Evolutionary conservation across 2,329 filamentous ascomycete genomes (phyloP).

Genomic region (Penicillium sp.): DNA sequence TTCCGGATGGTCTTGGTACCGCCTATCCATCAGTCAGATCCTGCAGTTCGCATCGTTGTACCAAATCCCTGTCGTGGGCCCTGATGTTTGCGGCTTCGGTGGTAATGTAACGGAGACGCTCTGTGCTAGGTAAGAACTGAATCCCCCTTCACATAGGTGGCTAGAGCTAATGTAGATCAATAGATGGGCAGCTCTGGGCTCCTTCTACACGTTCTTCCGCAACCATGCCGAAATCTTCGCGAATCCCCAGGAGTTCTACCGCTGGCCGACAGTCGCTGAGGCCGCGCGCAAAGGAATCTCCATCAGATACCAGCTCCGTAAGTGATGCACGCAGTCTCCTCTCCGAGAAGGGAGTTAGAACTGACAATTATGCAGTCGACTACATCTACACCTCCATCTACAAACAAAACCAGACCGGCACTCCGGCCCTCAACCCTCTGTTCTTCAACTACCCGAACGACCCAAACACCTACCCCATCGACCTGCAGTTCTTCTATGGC

Average conservation of each 20-base stretch:
- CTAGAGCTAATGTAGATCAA: not conserved
- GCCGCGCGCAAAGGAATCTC: conserved; percentile 68
- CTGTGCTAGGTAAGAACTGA: conserved; percentile 55
- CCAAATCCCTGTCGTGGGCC: conserved; percentile 64
- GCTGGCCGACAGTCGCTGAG: conserved; percentile 60
- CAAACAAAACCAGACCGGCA: conserved; percentile 59
- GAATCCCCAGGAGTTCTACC: conserved; percentile 68
- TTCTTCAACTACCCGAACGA: conserved; percentile 68
- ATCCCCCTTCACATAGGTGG: not conserved
- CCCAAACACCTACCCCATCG: conserved; percentile 49
- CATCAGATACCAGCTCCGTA: conserved; percentile 64
- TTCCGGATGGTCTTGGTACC: conserved; percentile 42
- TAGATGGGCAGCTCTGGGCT: conserved; percentile 65
- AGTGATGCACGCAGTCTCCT: not conserved
- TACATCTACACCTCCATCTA: conserved; percentile 73
- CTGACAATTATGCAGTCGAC: conserved; percentile 48
- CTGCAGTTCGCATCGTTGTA: conserved; percentile 62
- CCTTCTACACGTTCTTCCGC: conserved; percentile 72
- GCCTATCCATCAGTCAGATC: conserved; percentile 56
- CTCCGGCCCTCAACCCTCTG: conserved; percentile 64
- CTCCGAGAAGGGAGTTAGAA: not conserved
- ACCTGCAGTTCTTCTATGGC: conserved; percentile 60
- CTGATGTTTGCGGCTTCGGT: conserved; percentile 76
- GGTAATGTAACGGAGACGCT: conserved; percentile 63
- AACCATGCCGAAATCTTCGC: conserved; percentile 61